These are phyloP conservation scores for Deinandra increscens DNA, from an alignment of 129 eudicot genomes.

Conservation along the genomic window DNA sequence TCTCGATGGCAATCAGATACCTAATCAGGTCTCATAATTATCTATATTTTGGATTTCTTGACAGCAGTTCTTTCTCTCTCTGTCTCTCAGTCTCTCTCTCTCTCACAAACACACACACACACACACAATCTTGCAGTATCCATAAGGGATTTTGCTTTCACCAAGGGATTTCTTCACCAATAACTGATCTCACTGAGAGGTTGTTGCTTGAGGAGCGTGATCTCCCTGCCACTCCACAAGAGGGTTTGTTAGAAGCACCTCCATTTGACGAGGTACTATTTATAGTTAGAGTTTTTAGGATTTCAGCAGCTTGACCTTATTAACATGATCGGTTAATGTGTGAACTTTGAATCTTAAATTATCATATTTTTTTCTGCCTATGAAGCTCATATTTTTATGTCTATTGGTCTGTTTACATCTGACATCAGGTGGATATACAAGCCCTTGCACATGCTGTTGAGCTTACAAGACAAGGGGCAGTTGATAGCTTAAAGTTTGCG, in stretches of 20 bases:
- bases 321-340: slow-evolving; percentile 12
- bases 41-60: neutral
- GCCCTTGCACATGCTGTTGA: slow-evolving; percentile 99
- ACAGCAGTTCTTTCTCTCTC: neutral
- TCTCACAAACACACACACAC: too few species aligned
- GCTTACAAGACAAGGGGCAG: slow-evolving; percentile 97
- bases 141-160: slow-evolving; percentile 92
- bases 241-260: slow-evolving; percentile 79
- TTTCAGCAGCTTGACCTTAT: neutral
- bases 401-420: neutral
- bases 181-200: slow-evolving; percentile 86
- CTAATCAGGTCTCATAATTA: slow-evolving; percentile 60
- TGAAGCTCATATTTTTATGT: slow-evolving; percentile 7
- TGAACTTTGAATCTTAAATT: too few species aligned
- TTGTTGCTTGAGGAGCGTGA: slow-evolving; percentile 96
- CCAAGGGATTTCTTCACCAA: slow-evolving; percentile 84
- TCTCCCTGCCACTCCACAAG: slow-evolving; percentile 75
- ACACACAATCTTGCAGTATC: slow-evolving; percentile 42
- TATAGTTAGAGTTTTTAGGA: neutral
- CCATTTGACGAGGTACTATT: slow-evolving; percentile 88
- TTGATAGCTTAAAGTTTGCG: slow-evolving; percentile 92
- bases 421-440: slow-evolving; percentile 87
- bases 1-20: slow-evolving; percentile 88
- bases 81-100: neutral
- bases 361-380: neutral